Percentiles rank a stretch among this genome's conserved stretches.
Conservation (phyloP, 164 flowering plant species). For the Tetrastigma voinierianum region DNA sequence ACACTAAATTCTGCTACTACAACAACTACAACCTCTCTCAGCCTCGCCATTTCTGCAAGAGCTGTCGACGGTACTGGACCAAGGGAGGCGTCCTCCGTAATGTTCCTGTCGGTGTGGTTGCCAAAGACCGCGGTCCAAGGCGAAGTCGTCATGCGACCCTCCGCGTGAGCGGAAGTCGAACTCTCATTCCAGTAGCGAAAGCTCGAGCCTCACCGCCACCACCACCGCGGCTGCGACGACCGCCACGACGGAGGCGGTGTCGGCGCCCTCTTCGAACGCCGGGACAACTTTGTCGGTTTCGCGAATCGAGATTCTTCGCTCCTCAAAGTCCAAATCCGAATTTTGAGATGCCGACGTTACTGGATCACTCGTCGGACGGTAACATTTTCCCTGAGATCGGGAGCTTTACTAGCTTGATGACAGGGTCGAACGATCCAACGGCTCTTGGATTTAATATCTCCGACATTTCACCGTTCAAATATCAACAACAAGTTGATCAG, state of each 20-base stretch:
- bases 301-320: slow-evolving; percentile 21
- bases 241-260: slow-evolving; percentile 18
- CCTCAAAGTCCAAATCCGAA: slow-evolving; percentile 15
- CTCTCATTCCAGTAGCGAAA: slow-evolving; percentile 36
- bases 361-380: slow-evolving; percentile 19
- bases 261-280: slow-evolving; percentile 26
- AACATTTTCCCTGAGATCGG: slow-evolving; percentile 47
- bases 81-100: slow-evolving; percentile 88
- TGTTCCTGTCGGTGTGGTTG: slow-evolving; percentile 85
- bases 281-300: slow-evolving; percentile 14
- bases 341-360: slow-evolving; percentile 18
- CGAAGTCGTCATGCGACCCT: slow-evolving; percentile 8
- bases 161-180: slow-evolving; percentile 9
- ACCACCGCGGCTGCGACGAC: background rate
- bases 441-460: slow-evolving; percentile 25
- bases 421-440: slow-evolving; percentile 32
- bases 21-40: slow-evolving; percentile 88
- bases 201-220: slow-evolving; percentile 39
- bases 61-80: slow-evolving; percentile 85
- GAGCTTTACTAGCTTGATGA: slow-evolving; percentile 53
- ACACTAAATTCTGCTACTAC: slow-evolving; percentile 89
- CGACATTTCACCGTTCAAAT: slow-evolving; percentile 21
- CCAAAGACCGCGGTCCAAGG: slow-evolving; percentile 54
- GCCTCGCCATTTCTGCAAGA: slow-evolving; percentile 86
- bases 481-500: slow-evolving; percentile 16